These are phyloP conservation scores for Ceratobasidium sp. DNA, from an alignment of 1,284 basidiomycete genomes.

Conservation along the genomic window DNA sequence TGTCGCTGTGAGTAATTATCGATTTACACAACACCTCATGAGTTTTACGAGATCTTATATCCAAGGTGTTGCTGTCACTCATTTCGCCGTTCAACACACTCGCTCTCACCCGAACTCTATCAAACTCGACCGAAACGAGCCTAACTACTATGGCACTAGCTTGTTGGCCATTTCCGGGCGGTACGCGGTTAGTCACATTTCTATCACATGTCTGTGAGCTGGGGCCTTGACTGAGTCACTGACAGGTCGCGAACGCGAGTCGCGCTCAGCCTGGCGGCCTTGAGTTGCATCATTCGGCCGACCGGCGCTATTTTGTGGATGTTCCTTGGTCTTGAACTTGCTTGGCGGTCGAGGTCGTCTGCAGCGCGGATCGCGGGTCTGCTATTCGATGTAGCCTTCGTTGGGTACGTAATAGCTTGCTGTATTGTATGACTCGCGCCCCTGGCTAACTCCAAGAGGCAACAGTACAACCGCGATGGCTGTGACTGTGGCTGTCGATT, in stretches of 20 bases:
- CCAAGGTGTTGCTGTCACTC: constrained; percentile 80
- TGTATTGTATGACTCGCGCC: not conserved
- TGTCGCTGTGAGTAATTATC: constrained; percentile 64
- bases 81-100: constrained; percentile 88
- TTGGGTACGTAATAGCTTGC: constrained; percentile 17
- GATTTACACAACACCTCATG: not conserved
- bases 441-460: constrained; percentile 11
- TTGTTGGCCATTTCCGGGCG: constrained; percentile 64
- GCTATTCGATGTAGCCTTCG: constrained; percentile 24
- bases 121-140: constrained; percentile 92
- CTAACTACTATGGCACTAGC: constrained; percentile 80
- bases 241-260: constrained; percentile 43
- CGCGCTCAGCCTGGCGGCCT: constrained; percentile 66
- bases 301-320: constrained; percentile 89
- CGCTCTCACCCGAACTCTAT: constrained; percentile 86
- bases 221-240: not conserved
- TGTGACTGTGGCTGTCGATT: constrained; percentile 64
- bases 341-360: constrained; percentile 56
- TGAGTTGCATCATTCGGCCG: constrained; percentile 82
- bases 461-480: constrained; percentile 53
- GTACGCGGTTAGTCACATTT: not conserved
- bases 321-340: constrained; percentile 65
- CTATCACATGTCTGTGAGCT: not conserved
- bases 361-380: not conserved
- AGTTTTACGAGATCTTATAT: not conserved